phyloP scores from a whole-genome alignment of 164 flowering plant species.

The Vitis rotundifolia region DNA sequence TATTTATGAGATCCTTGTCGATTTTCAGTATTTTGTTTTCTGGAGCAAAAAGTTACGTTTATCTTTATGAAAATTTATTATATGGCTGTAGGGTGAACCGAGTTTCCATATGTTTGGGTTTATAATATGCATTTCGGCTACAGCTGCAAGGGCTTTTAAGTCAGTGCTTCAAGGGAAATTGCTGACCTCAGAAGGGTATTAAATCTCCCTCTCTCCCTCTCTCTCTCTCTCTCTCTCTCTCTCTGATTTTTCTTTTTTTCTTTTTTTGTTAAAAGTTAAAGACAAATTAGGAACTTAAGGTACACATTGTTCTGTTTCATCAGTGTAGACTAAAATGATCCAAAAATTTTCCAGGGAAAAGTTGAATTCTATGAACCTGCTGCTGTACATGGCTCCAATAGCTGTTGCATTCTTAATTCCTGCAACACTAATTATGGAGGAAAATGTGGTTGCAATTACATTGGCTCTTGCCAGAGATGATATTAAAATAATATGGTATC shows the following conservation, averaged over 20 bases:
- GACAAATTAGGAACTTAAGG: neutral
- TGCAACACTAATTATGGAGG: constrained; percentile 57
- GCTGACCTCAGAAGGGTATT: constrained; percentile 64
- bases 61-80: constrained; percentile 5
- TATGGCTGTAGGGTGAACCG: constrained; percentile 58
- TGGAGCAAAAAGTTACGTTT: neutral
- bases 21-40: neutral
- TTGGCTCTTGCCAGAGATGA: constrained; percentile 59
- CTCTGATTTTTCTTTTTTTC: neutral
- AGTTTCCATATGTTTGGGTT: constrained; percentile 67
- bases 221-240: neutral
- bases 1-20: neutral
- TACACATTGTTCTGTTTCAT: neutral
- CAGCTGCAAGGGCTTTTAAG: constrained; percentile 63
- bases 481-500: constrained; percentile 44
- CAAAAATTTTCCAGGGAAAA: constrained; percentile 48
- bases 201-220: neutral
- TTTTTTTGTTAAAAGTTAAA: neutral
- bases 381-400: constrained; percentile 70
- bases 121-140: constrained; percentile 58
- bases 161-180: constrained; percentile 61
- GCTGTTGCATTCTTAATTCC: constrained; percentile 65
- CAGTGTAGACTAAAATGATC: neutral
- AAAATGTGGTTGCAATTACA: constrained; percentile 51
- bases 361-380: constrained; percentile 68